These are phyloP conservation scores for Pterocarpus santalinus DNA, from an alignment of 306 rosid species.

Conservation along the genomic window DNA sequence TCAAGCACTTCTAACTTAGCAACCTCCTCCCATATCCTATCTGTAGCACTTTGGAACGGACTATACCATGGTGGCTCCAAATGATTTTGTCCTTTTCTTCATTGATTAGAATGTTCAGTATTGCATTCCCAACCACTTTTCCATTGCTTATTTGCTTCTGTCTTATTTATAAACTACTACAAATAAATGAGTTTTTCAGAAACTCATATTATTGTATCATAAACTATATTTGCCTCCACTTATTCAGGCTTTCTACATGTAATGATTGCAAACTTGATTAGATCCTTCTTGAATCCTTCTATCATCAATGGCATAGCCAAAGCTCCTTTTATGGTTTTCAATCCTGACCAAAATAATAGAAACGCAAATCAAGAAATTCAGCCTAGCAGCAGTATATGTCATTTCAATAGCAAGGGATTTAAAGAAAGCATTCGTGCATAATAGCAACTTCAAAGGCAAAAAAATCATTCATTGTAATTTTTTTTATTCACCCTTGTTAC, in stretches of 20 bases:
- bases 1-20: too few species aligned
- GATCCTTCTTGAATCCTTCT: conserved; percentile 79
- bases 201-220: neutral
- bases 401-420: neutral
- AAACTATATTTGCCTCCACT: neutral
- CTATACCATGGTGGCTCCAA: neutral
- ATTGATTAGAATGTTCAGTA: neutral
- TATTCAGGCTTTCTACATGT: conserved; percentile 75
- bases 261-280: conserved; percentile 81
- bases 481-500: neutral
- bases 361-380: conserved; percentile 27
- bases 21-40: too few species aligned
- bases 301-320: conserved; percentile 96
- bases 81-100: neutral
- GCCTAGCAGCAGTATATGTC: neutral
- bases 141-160: neutral
- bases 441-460: neutral
- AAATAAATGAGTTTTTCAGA: neutral
- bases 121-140: neutral
- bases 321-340: conserved; percentile 86
- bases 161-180: neutral
- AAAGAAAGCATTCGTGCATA: neutral
- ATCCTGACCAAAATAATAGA: conserved; percentile 55
- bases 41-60: neutral
- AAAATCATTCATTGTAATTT: neutral